These are phyloP conservation scores for Candida multigemmis DNA, from an alignment of 805 yeast genomes.

Conservation along the genomic window DNA sequence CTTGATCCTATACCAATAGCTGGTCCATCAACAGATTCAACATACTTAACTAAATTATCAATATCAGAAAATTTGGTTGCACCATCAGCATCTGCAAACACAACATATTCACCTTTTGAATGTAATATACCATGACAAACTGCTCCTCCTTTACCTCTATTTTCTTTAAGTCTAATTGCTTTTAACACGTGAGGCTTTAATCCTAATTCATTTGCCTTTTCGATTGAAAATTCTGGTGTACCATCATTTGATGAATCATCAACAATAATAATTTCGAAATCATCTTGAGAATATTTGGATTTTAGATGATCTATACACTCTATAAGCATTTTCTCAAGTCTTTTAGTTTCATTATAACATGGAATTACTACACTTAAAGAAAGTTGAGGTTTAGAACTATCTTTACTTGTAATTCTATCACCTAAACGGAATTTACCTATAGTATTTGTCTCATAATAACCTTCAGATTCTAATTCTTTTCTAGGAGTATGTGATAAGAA, in stretches of 20 bases:
- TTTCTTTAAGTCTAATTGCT: conserved; percentile 59
- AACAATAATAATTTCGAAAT: conserved; percentile 74
- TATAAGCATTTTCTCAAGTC: conserved; percentile 64
- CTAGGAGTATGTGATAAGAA: conserved; percentile 60
- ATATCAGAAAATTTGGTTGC: conserved; percentile 79
- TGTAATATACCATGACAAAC: conserved; percentile 86
- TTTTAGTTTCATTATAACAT: conserved; percentile 78
- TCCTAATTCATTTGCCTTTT: conserved; percentile 41
- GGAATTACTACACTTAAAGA: conserved; percentile 87
- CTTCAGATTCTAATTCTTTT: conserved; percentile 42
- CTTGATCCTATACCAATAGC: conserved; percentile 85
- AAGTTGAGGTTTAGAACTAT: too few species aligned
- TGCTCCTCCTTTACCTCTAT: conserved; percentile 87
- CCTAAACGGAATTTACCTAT: conserved; percentile 10
- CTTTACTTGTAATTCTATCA: too few species aligned
- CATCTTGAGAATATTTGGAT: conserved; percentile 14
- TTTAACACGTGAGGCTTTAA: conserved; percentile 53
- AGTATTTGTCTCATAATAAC: conserved; percentile 43
- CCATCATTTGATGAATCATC: conserved; percentile 90
- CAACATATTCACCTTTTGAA: conserved; percentile 59
- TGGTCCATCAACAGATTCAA: conserved; percentile 57
- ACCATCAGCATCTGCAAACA: conserved; percentile 98
- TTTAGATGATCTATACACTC: conserved; percentile 55
- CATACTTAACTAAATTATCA: conserved; percentile 35
- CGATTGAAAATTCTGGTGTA: conserved; percentile 64